Evolutionary conservation across 495 filamentous ascomycete genomes (phyloP).

Genomic region (Thermothielavioides terrestris): DNA sequence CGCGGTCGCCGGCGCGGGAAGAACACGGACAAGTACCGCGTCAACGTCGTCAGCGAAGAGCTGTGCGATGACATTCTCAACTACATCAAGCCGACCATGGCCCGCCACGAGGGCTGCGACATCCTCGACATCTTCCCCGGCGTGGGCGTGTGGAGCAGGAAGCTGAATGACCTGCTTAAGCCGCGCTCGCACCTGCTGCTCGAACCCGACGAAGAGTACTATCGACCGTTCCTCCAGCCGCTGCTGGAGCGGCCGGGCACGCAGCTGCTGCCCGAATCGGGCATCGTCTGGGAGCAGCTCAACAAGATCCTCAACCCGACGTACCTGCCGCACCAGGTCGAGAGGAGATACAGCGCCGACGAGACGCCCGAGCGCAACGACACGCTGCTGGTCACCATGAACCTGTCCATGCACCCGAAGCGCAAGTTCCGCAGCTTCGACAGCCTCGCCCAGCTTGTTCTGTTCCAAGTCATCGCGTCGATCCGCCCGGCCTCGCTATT

Average conservation of each 20-base stretch:
- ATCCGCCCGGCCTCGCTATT: constrained; percentile 39
- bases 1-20: neutral
- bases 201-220: constrained; percentile 50
- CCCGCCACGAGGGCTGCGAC: constrained; percentile 58
- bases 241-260: constrained; percentile 52
- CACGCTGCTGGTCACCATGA: constrained; percentile 58
- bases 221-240: constrained; percentile 50
- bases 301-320: constrained; percentile 37
- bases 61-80: constrained; percentile 45
- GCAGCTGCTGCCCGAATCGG: constrained; percentile 40
- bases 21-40: constrained; percentile 16
- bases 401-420: constrained; percentile 39
- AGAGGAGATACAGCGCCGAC: constrained; percentile 10
- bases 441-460: constrained; percentile 34
- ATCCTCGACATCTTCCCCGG: constrained; percentile 83
- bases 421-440: constrained; percentile 26
- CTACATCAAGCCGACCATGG: constrained; percentile 41
- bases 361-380: constrained; percentile 44
- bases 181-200: constrained; percentile 75
- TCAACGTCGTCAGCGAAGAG: constrained; percentile 49
- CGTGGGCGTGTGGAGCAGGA: constrained; percentile 61
- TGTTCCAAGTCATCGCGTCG: constrained; percentile 40
- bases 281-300: constrained; percentile 42
- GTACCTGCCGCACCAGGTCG: constrained; percentile 43
- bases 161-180: constrained; percentile 61